Conservation (phyloP, 225 moss, liverwort and hornwort genomes). For the Physcomitrium patens region DNA sequence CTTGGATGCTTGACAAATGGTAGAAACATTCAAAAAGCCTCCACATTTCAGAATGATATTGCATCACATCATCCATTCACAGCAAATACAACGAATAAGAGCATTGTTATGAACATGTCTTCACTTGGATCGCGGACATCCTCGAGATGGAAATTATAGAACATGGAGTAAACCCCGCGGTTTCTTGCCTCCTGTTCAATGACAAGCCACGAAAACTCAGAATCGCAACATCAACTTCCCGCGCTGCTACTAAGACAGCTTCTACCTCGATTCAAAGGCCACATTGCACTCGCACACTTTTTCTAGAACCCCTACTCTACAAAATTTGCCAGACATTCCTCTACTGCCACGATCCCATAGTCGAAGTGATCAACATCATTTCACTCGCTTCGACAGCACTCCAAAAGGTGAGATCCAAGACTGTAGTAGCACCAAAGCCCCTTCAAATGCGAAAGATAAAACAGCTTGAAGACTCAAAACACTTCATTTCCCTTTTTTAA, state of each 20-base stretch:
- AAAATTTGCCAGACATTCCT: neutral
- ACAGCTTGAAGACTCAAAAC: neutral
- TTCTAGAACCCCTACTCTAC: neutral
- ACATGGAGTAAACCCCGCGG: neutral
- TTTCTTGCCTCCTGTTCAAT: neutral
- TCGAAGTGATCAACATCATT: neutral
- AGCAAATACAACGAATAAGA: neutral
- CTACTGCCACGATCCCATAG: neutral
- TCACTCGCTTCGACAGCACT: neutral
- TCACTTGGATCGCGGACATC: slow-evolving; percentile 6
- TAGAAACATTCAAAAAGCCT: neutral
- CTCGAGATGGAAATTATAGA: neutral
- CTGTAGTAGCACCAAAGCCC: neutral
- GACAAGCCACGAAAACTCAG: neutral
- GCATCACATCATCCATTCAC: neutral
- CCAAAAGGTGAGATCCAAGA: slow-evolving; percentile 18
- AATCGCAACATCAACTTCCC: neutral
- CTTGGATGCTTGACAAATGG: neutral
- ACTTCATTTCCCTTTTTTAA: neutral
- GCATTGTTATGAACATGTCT: neutral
- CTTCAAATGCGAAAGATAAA: neutral
- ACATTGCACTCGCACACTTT: slow-evolving; percentile 9
- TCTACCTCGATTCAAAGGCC: neutral
- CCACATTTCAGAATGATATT: neutral
- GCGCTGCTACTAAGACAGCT: neutral